Evolutionary conservation across 192 early-diverging fungal genomes (phyloP), one percentile per base, ranked within the genome.

Genomic region (Coemansia sp.): DNA sequence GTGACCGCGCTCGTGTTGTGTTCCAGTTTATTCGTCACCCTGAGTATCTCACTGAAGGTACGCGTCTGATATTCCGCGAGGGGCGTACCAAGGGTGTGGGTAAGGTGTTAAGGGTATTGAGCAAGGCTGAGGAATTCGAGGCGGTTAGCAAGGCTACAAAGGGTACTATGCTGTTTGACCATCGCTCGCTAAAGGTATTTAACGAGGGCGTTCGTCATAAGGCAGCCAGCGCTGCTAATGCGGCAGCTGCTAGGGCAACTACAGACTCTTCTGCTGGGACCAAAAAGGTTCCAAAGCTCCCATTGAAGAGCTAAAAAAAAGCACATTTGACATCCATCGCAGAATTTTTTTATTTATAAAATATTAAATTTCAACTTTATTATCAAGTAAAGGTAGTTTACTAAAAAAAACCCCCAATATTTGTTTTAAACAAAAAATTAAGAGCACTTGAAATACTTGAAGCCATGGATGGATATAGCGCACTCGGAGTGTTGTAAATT

Each of bases 11-110:
- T 0, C 75, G 64, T n/a, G 88, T 95, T 38, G 85, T 92, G 74
- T 89, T 87, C 78, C 87, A 92, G 71, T 97, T 97, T 85, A 84
- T 95, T 18, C 87, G 89, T 27, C 84, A 91, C 43, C 94, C 95
- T 2, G 91, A 91, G 46, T 92, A 87, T 52, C 65, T 92, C 20
- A 73, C 78, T n/a, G 68, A 84, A 15, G 89, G 88, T 34, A 71
- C 85, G 34, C 78, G 87, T n/a, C 70, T 92, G 66, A 87, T 92
- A 24, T 92, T 92, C 76, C 88, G 91, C 71, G 91, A 92, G 68
- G 89, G 92, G 1, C 89, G 93, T 18, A 97, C 95, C 18, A 95
- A 96, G 82, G 94, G 94, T 20, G 89, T 95, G 6, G 95, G 95
- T 60, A 95, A 94, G 74, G 92, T 97, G 11, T 80, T 87, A 2